These are phyloP conservation scores for Yamadazyma insecticola DNA, from an alignment of 805 yeast genomes.

Conservation along the genomic window DNA sequence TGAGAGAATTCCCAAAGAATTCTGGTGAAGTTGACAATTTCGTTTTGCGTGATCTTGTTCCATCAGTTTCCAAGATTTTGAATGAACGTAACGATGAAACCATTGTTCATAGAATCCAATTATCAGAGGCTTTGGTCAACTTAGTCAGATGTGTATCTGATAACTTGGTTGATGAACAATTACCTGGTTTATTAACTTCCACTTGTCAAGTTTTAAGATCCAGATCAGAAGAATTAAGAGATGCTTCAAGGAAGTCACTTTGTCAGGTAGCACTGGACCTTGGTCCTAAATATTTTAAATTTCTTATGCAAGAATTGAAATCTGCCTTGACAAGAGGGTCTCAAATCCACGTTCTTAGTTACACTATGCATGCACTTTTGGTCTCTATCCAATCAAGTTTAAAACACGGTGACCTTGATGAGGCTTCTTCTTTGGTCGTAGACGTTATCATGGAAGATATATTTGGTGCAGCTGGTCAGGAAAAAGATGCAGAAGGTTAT, in stretches of 20 bases:
- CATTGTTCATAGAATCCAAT: conserved; percentile 65
- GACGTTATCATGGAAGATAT: conserved; percentile 84
- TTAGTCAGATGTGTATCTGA: conserved; percentile 59
- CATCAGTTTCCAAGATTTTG: conserved; percentile 57
- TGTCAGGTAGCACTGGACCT: conserved; percentile 58
- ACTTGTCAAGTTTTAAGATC: conserved; percentile 87
- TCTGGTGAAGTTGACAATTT: conserved; percentile 25
- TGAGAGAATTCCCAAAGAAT: conserved; percentile 22
- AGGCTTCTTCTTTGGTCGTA: conserved; percentile 54
- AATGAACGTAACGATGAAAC: conserved; percentile 73
- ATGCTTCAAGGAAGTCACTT: conserved; percentile 72
- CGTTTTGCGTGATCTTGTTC: conserved; percentile 54
- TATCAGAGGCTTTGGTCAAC: conserved; percentile 75
- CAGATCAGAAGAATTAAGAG: conserved; percentile 83
- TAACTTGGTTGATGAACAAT: conserved; percentile 48
- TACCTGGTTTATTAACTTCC: conserved; percentile 81
- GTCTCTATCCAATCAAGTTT: conserved; percentile 45
- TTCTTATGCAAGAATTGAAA: conserved; percentile 72
- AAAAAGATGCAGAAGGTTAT: conserved; percentile 92
- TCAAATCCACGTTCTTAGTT: conserved; percentile 89
- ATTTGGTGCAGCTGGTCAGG: conserved; percentile 89
- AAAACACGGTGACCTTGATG: conserved; percentile 71
- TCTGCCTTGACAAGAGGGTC: conserved; percentile 83
- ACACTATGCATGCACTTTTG: conserved; percentile 72
- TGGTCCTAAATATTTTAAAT: conserved; percentile 70